Conservation (phyloP, 2,329 filamentous ascomycete species). For the Monilinia fructigena region DNA sequence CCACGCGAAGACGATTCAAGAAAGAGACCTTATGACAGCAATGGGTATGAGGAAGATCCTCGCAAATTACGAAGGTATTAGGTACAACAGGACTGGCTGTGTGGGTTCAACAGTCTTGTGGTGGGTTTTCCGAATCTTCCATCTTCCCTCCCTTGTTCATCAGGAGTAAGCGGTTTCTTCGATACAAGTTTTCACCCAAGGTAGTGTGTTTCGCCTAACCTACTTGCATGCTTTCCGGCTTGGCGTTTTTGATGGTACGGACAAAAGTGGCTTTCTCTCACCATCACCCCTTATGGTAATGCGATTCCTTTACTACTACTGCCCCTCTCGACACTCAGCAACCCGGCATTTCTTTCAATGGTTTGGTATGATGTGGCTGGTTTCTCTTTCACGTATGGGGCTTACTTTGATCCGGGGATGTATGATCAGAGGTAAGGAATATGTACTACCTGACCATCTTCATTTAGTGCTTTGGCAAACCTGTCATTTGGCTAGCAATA, state of each 20-base stretch:
- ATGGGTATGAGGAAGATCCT: constrained; percentile 80
- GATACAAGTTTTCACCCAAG: constrained; percentile 37
- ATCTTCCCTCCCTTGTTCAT: constrained; percentile 41
- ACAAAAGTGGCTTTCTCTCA: constrained; percentile 14
- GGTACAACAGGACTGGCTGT: constrained; percentile 40
- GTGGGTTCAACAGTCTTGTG: constrained; percentile 41
- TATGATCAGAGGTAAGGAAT: constrained; percentile 57
- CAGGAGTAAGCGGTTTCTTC: constrained; percentile 42
- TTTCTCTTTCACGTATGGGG: constrained; percentile 25
- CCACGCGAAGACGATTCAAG: constrained; percentile 54
- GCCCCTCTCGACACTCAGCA: constrained; percentile 22
- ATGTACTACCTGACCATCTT: constrained; percentile 37
- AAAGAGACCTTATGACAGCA: constrained; percentile 56
- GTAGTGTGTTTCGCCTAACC: constrained; percentile 38
- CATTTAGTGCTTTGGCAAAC: constrained; percentile 27
- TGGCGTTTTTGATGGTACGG: constrained; percentile 19
- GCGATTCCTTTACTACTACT: constrained; percentile 23
- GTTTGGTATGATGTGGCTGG: constrained; percentile 22
- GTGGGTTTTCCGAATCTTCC: constrained; percentile 50
- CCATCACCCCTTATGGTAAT: constrained; percentile 31
- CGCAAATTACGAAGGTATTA: constrained; percentile 64
- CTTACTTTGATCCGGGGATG: constrained; percentile 42
- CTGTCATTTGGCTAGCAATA: constrained; percentile 16
- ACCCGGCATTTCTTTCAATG: constrained; percentile 2
- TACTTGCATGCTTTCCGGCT: constrained; percentile 28